These are phyloP conservation scores for Balansia obtecta DNA, from an alignment of 2,329 filamentous ascomycete genomes.

Conservation along the genomic window DNA sequence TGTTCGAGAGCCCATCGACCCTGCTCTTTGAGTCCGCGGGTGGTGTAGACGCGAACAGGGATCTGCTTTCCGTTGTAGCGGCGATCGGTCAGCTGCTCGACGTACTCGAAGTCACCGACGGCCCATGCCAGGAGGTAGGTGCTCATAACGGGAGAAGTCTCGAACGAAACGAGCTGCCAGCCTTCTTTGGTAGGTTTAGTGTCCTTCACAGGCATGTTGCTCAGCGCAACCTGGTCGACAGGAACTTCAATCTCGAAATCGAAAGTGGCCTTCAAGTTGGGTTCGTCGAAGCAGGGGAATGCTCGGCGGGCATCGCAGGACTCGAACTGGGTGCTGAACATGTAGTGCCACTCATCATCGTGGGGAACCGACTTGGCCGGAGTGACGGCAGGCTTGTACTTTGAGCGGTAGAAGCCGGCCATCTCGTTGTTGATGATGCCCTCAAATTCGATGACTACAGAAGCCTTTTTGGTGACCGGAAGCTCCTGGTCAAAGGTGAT, in stretches of 20 bases:
- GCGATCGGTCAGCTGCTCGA: slow-evolving; percentile 81
- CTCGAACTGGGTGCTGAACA: slow-evolving; percentile 96
- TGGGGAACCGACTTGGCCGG: slow-evolving; percentile 67
- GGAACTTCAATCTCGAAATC: slow-evolving; percentile 90
- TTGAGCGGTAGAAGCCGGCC: slow-evolving; percentile 87
- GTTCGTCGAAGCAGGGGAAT: slow-evolving; percentile 97
- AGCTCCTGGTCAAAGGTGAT: slow-evolving; percentile 65
- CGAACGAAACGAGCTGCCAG: slow-evolving; percentile 65
- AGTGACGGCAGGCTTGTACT: slow-evolving; percentile 72
- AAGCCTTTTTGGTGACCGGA: slow-evolving; percentile 51
- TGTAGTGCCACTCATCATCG: slow-evolving; percentile 54
- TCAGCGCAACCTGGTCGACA: slow-evolving; percentile 74
- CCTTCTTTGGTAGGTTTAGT: slow-evolving; percentile 47
- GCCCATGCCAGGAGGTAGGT: slow-evolving; percentile 89
- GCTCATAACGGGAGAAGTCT: slow-evolving; percentile 80
- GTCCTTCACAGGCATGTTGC: slow-evolving; percentile 87
- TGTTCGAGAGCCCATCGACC: slow-evolving; percentile 82
- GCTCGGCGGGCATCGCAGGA: slow-evolving; percentile 88
- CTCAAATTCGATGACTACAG: slow-evolving; percentile 60
- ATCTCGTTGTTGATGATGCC: slow-evolving; percentile 82
- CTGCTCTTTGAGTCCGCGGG: slow-evolving; percentile 84
- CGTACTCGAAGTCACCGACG: slow-evolving; percentile 91
- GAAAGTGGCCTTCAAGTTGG: slow-evolving; percentile 91
- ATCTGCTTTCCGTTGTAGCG: slow-evolving; percentile 85
- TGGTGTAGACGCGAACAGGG: slow-evolving; percentile 92